Evolutionary conservation across 2,329 filamentous ascomycete genomes (phyloP).

Genomic region (Fusarium compactum): DNA sequence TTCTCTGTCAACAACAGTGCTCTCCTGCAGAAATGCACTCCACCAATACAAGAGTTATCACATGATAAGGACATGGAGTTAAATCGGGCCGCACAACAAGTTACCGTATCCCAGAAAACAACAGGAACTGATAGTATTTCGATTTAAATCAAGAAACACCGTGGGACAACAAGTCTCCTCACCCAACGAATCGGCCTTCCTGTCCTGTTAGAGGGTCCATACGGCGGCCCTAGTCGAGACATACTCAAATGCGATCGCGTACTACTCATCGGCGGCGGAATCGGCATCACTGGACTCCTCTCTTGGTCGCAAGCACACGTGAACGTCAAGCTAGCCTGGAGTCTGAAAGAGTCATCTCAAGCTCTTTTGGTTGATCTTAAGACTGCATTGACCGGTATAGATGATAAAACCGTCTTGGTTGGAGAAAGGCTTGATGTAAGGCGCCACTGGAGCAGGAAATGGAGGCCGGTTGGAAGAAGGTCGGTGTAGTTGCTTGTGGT

Average conservation of each 20-base stretch:
- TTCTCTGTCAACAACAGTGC: not conserved
- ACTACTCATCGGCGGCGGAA: not conserved
- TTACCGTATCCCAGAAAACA: not conserved
- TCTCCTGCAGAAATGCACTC: rapidly evolving
- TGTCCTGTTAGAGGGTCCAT: not conserved
- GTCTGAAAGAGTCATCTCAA: not conserved
- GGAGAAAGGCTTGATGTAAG: not conserved
- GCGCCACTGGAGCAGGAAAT: not conserved
- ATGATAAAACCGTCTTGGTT: not conserved
- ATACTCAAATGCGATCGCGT: not conserved
- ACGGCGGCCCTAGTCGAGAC: not conserved
- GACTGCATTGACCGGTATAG: not conserved
- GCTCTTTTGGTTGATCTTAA: not conserved
- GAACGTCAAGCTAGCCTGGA: not conserved
- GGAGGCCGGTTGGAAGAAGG: not conserved
- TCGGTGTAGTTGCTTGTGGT: not conserved
- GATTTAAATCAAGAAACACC: not conserved
- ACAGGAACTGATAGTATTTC: not conserved
- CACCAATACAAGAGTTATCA: not conserved
- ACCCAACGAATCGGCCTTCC: rapidly evolving
- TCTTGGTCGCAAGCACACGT: rapidly evolving
- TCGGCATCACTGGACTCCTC: not conserved
- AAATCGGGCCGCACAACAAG: not conserved
- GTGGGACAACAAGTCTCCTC: not conserved
- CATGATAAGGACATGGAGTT: not conserved